Conservation (phyloP, 228 moss, liverwort and hornwort genomes). For the Sphagnum magellanicum region DNA sequence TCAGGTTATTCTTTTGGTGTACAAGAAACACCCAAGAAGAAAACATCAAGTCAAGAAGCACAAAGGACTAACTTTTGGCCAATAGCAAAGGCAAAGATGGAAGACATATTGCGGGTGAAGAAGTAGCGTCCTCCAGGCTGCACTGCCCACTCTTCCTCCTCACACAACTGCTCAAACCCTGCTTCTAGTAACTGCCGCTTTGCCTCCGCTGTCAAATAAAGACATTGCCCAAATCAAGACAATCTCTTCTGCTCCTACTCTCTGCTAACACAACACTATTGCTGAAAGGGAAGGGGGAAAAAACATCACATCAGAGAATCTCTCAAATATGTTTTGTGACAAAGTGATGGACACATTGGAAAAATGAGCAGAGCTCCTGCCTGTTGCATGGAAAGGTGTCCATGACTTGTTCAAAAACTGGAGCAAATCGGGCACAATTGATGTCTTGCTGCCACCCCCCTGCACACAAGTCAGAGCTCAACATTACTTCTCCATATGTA, state of each 20-base stretch:
- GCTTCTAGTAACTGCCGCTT: constrained; percentile 57
- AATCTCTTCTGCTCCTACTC: too few relatives aligned
- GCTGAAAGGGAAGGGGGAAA: neutral
- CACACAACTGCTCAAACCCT: constrained; percentile 69
- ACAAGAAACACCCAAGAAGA: neutral
- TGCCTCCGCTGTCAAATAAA: constrained; percentile 43
- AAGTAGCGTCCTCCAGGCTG: constrained; percentile 77
- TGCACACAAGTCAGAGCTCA: constrained; percentile 4
- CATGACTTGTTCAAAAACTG: constrained; percentile 69
- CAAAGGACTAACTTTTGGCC: constrained; percentile 49
- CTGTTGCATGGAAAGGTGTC: constrained; percentile 85
- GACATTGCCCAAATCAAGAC: too few relatives aligned
- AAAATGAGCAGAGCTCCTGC: constrained; percentile 18
- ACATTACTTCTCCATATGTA: too few relatives aligned
- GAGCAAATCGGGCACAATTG: constrained; percentile 62
- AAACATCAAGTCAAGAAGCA: neutral
- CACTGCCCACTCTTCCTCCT: constrained; percentile 77
- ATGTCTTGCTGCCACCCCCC: constrained; percentile 37
- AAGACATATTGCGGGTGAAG: constrained; percentile 86
- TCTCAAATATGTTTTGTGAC: too few relatives aligned
- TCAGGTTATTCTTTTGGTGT: too few relatives aligned
- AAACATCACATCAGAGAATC: too few relatives aligned
- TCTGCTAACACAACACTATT: too few relatives aligned
- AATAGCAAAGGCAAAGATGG: constrained; percentile 83
- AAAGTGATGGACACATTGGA: too few relatives aligned